A percentile compares a stretch with the other conserved stretches of the same genome.
phyloP scores from a whole-genome alignment of 495 filamentous ascomycete species.

The Aspergillus indologenus region DNA sequence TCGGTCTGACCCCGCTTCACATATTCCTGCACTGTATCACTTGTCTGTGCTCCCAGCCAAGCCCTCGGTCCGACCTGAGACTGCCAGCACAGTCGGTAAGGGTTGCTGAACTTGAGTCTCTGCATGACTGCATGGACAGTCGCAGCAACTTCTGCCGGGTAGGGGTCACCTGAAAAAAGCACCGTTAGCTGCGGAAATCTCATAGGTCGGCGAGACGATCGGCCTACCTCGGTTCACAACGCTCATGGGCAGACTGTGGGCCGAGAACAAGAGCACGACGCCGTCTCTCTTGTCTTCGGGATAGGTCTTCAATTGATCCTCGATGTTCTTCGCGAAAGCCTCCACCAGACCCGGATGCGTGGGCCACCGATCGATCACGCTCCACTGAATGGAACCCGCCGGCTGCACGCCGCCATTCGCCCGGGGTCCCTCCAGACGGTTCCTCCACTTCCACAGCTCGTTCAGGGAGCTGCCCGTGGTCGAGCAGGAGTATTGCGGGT shows the following conservation, averaged over 20 bases:
- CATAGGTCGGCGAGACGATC: background rate
- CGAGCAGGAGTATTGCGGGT: conserved; percentile 98
- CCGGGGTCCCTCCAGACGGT: conserved; percentile 77
- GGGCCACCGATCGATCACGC: conserved; percentile 97
- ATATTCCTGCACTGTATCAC: conserved; percentile 80
- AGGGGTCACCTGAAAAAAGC: conserved; percentile 70
- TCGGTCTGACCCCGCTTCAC: conserved; percentile 89
- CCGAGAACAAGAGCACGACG: conserved; percentile 89
- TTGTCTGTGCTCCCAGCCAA: conserved; percentile 95
- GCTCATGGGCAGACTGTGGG: conserved; percentile 93
- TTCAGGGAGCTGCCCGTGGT: conserved; percentile 96
- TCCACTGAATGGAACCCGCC: conserved; percentile 81
- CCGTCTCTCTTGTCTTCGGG: conserved; percentile 70
- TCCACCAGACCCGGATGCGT: conserved; percentile 85
- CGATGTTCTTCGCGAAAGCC: conserved; percentile 87
- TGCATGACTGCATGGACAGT: conserved; percentile 97
- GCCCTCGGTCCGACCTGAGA: conserved; percentile 94
- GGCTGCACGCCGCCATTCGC: conserved; percentile 45
- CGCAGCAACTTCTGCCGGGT: conserved; percentile 95
- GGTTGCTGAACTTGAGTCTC: conserved; percentile 77
- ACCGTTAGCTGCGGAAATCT: background rate
- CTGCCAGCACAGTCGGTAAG: conserved; percentile 94
- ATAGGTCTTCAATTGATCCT: conserved; percentile 76
- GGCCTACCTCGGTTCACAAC: conserved; percentile 83
- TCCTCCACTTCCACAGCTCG: conserved; percentile 95